phyloP scores from a whole-genome alignment of 257 asterid genomes.

The Perilla frutescens region DNA sequence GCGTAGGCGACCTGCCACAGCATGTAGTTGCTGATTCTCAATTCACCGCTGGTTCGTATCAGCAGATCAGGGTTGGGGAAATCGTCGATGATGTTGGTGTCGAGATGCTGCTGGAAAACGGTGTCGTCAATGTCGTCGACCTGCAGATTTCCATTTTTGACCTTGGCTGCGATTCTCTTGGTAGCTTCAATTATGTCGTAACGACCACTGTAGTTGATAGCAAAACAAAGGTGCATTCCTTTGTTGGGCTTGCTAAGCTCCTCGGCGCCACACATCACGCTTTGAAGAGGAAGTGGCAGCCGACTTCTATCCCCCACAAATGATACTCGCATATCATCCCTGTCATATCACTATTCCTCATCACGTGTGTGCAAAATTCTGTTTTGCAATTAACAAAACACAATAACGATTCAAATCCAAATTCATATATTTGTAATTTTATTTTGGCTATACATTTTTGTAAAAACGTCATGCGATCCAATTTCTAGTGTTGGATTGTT shows the following conservation, averaged over 20 bases:
- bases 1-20: constrained; percentile 48
- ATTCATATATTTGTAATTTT: no score
- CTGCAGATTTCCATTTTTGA: constrained; percentile 16
- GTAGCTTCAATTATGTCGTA: constrained; percentile 40
- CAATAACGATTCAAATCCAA: no score
- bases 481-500: no score
- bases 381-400: no score
- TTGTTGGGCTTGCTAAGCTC: constrained; percentile 17
- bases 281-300: constrained; percentile 16
- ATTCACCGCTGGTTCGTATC: constrained; percentile 46
- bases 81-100: constrained; percentile 11
- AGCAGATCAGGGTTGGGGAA: constrained; percentile 43
- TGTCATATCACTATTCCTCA: not conserved
- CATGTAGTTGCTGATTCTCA: constrained; percentile 48
- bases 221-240: constrained; percentile 26
- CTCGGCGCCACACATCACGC: not conserved
- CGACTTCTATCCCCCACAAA: constrained; percentile 24
- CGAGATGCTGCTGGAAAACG: constrained; percentile 34
- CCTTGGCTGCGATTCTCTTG: constrained; percentile 37
- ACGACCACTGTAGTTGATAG: constrained; percentile 36
- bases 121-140: constrained; percentile 11
- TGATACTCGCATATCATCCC: not conserved
- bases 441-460: no score
- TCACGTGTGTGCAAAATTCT: no score
- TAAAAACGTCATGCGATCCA: no score